These are phyloP conservation scores for Hanseniaspora nectarophila DNA, from an alignment of 805 yeast species.

Conservation along the genomic window DNA sequence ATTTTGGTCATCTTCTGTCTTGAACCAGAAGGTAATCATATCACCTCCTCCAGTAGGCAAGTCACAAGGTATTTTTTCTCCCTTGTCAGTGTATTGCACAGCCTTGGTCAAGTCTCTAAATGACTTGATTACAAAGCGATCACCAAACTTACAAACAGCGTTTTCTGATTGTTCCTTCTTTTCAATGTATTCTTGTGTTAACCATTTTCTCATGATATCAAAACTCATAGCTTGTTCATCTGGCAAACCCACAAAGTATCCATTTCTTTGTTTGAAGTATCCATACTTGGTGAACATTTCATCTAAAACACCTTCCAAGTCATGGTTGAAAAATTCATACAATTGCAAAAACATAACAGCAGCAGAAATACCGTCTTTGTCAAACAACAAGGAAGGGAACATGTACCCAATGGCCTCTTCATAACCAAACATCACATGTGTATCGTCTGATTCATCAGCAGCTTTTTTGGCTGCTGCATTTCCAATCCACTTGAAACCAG, in stretches of 20 bases:
- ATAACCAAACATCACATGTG: constrained; percentile 69
- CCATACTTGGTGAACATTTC: constrained; percentile 58
- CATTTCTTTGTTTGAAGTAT: constrained; percentile 71
- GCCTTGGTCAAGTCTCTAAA: constrained; percentile 85
- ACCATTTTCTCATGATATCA: constrained; percentile 1
- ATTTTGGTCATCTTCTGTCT: constrained; percentile 16
- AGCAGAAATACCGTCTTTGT: constrained; percentile 87
- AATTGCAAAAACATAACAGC: constrained; percentile 63
- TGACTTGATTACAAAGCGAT: constrained; percentile 36
- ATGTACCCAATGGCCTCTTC: constrained; percentile 96
- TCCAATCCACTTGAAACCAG: constrained; percentile 98
- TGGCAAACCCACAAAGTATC: constrained; percentile 49
- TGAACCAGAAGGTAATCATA: constrained; percentile 65
- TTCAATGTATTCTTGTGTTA: not conserved
- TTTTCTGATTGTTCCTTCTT: not conserved
- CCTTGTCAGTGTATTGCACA: constrained; percentile 52
- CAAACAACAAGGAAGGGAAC: constrained; percentile 65
- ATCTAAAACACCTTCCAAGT: constrained; percentile 36
- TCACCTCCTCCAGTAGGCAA: constrained; percentile 70
- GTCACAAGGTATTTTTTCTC: constrained; percentile 33
- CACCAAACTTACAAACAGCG: not conserved
- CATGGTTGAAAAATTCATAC: constrained; percentile 39
- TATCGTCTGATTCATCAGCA: constrained; percentile 42
- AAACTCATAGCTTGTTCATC: not conserved
- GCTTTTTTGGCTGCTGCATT: constrained; percentile 43